Conservation (phyloP, 208 protist genomes). For the Leishmania lainsoni region DNA sequence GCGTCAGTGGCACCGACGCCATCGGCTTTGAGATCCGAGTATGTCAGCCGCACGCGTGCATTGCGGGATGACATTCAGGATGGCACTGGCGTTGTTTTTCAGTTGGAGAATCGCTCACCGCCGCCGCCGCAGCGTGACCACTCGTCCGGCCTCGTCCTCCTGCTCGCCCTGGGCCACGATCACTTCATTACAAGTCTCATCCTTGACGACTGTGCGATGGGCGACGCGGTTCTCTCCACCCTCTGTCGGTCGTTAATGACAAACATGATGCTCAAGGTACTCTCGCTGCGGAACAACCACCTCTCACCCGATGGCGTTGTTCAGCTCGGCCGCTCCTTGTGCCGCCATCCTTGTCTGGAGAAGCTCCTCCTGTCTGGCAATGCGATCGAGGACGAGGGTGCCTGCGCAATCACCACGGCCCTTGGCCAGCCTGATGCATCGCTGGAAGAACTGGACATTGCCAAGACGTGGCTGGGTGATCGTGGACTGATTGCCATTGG, state of each 20-base stretch:
- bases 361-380: slow-evolving; percentile 71
- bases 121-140: neutral
- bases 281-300: slow-evolving; percentile 65
- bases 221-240: slow-evolving; percentile 49
- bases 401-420: slow-evolving; percentile 73
- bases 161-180: slow-evolving; percentile 54
- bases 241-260: slow-evolving; percentile 70
- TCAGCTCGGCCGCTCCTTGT: slow-evolving; percentile 64
- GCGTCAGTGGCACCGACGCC: neutral
- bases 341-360: slow-evolving; percentile 55
- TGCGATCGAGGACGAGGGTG: slow-evolving; percentile 75
- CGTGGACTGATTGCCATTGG: slow-evolving; percentile 84
- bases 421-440: slow-evolving; percentile 33
- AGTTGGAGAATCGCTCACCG: neutral
- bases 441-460: slow-evolving; percentile 70
- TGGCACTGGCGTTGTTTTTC: neutral
- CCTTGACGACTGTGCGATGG: slow-evolving; percentile 63
- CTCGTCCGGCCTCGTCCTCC: slow-evolving; percentile 16
- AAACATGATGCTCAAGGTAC: slow-evolving; percentile 53
- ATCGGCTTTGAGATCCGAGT: slow-evolving; percentile 1
- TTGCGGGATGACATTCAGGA: neutral
- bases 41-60: slow-evolving; percentile 23
- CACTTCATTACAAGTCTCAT: slow-evolving; percentile 50
- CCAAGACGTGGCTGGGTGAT: slow-evolving; percentile 74
- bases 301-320: slow-evolving; percentile 61